Evolutionary conservation across 306 rosid genomes (phyloP).

Genomic region (Styphnolobium japonicum): DNA sequence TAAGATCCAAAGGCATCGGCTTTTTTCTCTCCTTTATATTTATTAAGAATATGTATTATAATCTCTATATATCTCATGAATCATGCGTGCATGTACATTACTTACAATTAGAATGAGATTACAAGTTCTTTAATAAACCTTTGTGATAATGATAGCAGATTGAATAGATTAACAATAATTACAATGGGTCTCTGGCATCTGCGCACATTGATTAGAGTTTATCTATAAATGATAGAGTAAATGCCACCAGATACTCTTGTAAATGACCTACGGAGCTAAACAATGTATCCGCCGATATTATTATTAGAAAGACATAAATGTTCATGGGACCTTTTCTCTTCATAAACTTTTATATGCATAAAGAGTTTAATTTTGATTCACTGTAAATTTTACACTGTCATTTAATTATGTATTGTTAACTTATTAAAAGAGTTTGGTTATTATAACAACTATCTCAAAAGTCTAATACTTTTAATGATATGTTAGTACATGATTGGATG

Average conservation of each 20-base stretch:
- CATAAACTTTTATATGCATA: neutral
- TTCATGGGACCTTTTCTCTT: neutral
- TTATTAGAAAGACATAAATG: neutral
- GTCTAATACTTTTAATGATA: too few relatives aligned
- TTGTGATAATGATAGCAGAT: neutral
- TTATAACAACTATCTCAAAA: too few relatives aligned
- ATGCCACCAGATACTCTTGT: neutral
- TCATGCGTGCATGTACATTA: conserved; percentile 30
- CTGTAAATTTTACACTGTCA: too few relatives aligned
- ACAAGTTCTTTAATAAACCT: neutral
- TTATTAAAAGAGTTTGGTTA: too few relatives aligned
- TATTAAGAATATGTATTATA: neutral
- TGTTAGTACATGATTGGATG: too few relatives aligned
- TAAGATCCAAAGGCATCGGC: conserved; percentile 1
- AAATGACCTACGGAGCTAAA: neutral
- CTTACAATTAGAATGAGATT: conserved; percentile 1
- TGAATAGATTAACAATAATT: neutral
- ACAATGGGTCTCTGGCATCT: neutral
- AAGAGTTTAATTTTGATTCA: too few relatives aligned
- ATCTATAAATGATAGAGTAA: neutral
- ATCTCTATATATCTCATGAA: conserved; percentile 5
- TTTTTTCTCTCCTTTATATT: neutral
- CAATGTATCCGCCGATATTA: neutral
- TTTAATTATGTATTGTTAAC: too few relatives aligned
- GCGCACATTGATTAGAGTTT: neutral